phyloP scores from a whole-genome alignment of 306 rosid species.

The Cucumis melo region DNA sequence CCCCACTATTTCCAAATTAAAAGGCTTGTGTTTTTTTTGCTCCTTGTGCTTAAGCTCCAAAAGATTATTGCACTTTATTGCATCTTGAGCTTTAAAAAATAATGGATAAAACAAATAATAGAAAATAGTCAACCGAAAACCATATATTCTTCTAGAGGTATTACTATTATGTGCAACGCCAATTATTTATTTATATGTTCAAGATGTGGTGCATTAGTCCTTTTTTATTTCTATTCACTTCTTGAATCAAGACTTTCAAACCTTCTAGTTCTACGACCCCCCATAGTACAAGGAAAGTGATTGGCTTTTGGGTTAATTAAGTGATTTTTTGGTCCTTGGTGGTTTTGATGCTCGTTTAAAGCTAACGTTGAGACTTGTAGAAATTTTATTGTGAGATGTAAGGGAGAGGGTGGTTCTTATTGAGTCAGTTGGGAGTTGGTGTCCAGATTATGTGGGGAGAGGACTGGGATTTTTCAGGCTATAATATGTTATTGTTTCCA shows the following conservation, averaged over 20 bases:
- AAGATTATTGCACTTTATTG: no score
- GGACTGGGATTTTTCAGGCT: not conserved
- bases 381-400: not conserved
- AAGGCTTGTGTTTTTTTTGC: no score
- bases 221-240: not conserved
- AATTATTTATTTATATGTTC: not conserved
- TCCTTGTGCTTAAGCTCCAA: no score
- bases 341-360: not conserved
- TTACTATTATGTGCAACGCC: not conserved
- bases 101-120: no score
- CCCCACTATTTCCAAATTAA: no score
- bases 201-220: not conserved
- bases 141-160: not conserved
- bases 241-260: not conserved
- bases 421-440: not conserved
- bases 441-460: not conserved
- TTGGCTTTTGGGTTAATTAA: not conserved
- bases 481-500: not conserved
- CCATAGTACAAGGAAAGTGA: not conserved
- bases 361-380: not conserved
- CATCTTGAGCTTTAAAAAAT: no score
- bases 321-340: not conserved
- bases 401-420: not conserved
- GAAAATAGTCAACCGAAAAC: no score
- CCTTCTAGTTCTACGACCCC: not conserved